These are phyloP conservation scores for Aureobasidium namibiae DNA, from an alignment of 2,329 filamentous ascomycete genomes.

Conservation along the genomic window DNA sequence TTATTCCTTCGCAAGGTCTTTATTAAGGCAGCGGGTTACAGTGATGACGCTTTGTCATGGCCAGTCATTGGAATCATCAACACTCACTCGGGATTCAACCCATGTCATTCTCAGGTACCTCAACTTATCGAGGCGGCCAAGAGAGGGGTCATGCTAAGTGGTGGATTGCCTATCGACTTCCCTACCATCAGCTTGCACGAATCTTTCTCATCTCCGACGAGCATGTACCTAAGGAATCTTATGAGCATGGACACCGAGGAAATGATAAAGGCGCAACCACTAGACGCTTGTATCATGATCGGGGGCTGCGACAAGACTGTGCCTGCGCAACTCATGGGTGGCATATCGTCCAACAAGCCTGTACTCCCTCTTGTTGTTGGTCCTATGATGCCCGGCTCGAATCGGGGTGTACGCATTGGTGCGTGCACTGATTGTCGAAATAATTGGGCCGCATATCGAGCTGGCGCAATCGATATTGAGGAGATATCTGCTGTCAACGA, in stretches of 20 bases:
- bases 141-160: slow-evolving; percentile 57
- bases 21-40: slow-evolving; percentile 68
- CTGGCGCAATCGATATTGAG: slow-evolving; percentile 59
- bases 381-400: slow-evolving; percentile 66
- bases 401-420: slow-evolving; percentile 55
- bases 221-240: slow-evolving; percentile 65
- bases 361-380: slow-evolving; percentile 61
- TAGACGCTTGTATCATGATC: slow-evolving; percentile 61
- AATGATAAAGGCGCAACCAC: slow-evolving; percentile 64
- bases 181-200: slow-evolving; percentile 67
- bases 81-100: slow-evolving; percentile 65
- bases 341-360: slow-evolving; percentile 65
- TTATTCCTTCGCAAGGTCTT: slow-evolving; percentile 69
- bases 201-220: slow-evolving; percentile 60
- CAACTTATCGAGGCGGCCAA: slow-evolving; percentile 64
- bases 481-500: slow-evolving; percentile 64
- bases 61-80: slow-evolving; percentile 70
- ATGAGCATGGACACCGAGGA: slow-evolving; percentile 78
- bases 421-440: slow-evolving; percentile 69
- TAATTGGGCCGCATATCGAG: slow-evolving; percentile 63
- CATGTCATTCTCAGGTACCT: slow-evolving; percentile 64
- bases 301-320: slow-evolving; percentile 69
- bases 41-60: slow-evolving; percentile 59
- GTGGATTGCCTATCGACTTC: slow-evolving; percentile 63
- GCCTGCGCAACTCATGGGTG: slow-evolving; percentile 67